Percentiles rank a stretch among this genome's conserved stretches.
phyloP scores from a whole-genome alignment of 495 filamentous ascomycete genomes.

The Talaromyces adpressus region DNA sequence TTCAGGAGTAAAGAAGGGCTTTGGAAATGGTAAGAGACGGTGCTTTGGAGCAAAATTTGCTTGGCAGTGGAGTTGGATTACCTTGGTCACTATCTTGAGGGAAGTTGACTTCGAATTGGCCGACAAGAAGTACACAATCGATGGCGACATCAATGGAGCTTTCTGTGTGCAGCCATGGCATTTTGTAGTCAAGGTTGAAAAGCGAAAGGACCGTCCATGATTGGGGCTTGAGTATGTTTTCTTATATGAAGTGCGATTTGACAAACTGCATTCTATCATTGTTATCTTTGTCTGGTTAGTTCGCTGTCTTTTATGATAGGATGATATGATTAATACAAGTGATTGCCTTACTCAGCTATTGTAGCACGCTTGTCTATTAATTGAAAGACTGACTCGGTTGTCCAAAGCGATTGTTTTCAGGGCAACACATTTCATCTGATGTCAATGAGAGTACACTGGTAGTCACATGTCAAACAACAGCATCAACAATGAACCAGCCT shows the following conservation, averaged over 20 bases:
- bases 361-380: neutral
- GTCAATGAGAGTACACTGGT: neutral
- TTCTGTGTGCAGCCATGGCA: conserved; percentile 9
- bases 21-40: conserved; percentile 63
- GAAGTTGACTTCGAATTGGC: conserved; percentile 38
- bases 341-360: neutral
- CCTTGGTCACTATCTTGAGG: conserved; percentile 32
- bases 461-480: neutral
- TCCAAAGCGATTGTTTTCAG: neutral
- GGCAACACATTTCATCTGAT: neutral
- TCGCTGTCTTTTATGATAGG: neutral
- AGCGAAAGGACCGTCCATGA: conserved; percentile 7
- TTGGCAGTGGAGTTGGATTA: conserved; percentile 48
- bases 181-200: conserved; percentile 1
- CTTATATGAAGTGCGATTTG: neutral
- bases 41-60: conserved; percentile 63
- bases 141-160: conserved; percentile 6
- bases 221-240: neutral
- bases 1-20: conserved; percentile 54
- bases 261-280: neutral
- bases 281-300: neutral
- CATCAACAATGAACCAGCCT: neutral
- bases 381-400: neutral
- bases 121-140: conserved; percentile 27
- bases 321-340: neutral